Evolutionary conservation across 1,284 basidiomycete genomes (phyloP).

Genomic region (Ustilago nuda): DNA sequence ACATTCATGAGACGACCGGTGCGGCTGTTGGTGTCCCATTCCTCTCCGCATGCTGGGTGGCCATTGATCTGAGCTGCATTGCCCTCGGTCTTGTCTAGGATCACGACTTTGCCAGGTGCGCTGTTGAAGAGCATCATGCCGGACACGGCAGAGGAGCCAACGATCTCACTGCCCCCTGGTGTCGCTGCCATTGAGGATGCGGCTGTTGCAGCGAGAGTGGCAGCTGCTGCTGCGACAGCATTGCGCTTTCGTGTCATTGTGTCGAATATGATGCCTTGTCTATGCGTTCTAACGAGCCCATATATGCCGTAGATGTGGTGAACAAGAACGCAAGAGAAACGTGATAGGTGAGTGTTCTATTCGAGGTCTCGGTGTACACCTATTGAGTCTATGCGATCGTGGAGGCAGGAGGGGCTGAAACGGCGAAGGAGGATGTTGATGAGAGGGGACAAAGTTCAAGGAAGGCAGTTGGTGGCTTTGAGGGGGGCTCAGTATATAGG

Average conservation of each 20-base stretch:
- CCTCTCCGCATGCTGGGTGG: conserved; percentile 57
- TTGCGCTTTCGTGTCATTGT: conserved; percentile 20
- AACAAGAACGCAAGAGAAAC: no score
- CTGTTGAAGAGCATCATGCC: conserved; percentile 65
- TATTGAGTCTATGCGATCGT: neutral
- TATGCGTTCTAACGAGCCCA: neutral
- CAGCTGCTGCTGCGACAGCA: conserved; percentile 23
- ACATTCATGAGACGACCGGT: conserved; percentile 60
- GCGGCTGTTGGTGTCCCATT: conserved; percentile 51
- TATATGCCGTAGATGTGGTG: neutral
- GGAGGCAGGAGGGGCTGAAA: neutral
- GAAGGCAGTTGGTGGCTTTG: neutral
- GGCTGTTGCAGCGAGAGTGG: conserved; percentile 21
- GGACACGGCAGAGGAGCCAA: conserved; percentile 54
- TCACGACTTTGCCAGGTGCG: conserved; percentile 62
- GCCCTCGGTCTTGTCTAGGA: conserved; percentile 69
- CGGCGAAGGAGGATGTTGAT: neutral
- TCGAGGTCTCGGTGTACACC: neutral
- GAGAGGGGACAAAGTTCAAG: neutral
- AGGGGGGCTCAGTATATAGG: conserved; percentile 7
- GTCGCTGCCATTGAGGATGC: conserved; percentile 37
- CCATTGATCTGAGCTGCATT: conserved; percentile 56
- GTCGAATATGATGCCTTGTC: neutral
- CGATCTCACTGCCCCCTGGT: conserved; percentile 48
- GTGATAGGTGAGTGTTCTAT: neutral